These are phyloP conservation scores for Cyclotella kingstonii DNA, from an alignment of 108 stramenopile species.

Conservation along the genomic window DNA sequence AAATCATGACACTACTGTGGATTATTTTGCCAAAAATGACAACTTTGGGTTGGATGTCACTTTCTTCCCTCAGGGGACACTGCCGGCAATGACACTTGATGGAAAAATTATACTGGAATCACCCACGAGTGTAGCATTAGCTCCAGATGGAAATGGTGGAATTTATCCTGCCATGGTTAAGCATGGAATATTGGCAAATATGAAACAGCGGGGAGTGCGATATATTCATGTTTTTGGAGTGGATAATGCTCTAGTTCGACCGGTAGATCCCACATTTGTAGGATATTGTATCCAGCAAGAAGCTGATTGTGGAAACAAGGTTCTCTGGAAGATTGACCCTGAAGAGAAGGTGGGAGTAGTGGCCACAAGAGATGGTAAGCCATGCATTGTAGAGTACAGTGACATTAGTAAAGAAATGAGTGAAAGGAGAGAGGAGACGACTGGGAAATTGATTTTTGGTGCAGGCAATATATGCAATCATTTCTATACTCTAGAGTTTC, in stretches of 20 bases:
- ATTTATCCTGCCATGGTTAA: slow-evolving; percentile 91
- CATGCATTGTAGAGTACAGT: slow-evolving; percentile 92
- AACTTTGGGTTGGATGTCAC: slow-evolving; percentile 88
- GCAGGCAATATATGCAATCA: slow-evolving; percentile 99
- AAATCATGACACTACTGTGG: slow-evolving; percentile 84
- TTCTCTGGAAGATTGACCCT: slow-evolving; percentile 79
- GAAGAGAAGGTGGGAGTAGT: slow-evolving; percentile 95
- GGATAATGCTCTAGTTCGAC: slow-evolving; percentile 92
- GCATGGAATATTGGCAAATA: slow-evolving; percentile 80
- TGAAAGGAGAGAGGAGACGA: slow-evolving; percentile 48
- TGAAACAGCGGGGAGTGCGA: slow-evolving; percentile 77
- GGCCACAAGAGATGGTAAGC: slow-evolving; percentile 67
- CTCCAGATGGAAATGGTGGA: slow-evolving; percentile 98
- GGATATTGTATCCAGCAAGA: slow-evolving; percentile 82
- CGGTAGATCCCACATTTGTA: slow-evolving; percentile 94
- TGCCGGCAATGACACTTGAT: slow-evolving; percentile 84
- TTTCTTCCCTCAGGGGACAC: slow-evolving; percentile 93
- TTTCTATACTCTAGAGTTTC: slow-evolving; percentile 91
- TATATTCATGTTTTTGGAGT: slow-evolving; percentile 93
- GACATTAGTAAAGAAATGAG: slow-evolving; percentile 83
- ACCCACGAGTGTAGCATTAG: slow-evolving; percentile 61
- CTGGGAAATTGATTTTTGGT: slow-evolving; percentile 81
- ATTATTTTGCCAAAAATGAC: slow-evolving; percentile 71
- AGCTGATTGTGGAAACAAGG: slow-evolving; percentile 96
- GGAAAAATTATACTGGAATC: slow-evolving; percentile 93